phyloP scores from a whole-genome alignment of 2,329 filamentous ascomycete genomes.

The Neonectria neomacrospora region DNA sequence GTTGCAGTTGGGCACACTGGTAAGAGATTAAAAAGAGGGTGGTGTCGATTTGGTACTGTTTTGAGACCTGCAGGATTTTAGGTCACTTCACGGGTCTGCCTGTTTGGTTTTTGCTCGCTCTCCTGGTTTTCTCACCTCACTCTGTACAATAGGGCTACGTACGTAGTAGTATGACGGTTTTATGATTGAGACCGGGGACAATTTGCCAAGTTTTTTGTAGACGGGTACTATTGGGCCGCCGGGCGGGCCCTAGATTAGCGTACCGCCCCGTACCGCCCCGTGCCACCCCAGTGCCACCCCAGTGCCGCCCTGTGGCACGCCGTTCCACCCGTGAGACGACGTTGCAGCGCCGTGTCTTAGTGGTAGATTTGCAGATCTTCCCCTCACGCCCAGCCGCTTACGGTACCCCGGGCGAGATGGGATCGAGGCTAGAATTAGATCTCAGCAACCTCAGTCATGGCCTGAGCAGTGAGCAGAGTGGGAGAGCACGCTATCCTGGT shows the following conservation, averaged over 20 bases:
- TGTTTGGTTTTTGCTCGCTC: not conserved
- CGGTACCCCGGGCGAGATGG: not conserved
- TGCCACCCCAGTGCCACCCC: too few species aligned
- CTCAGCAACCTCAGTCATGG: too few species aligned
- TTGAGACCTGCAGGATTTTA: not conserved
- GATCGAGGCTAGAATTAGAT: not conserved
- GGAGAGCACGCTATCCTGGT: not conserved
- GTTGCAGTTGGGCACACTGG: not conserved
- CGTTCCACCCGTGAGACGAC: not conserved
- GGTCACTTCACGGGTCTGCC: not conserved
- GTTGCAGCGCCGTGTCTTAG: not conserved
- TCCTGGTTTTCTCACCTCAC: not conserved
- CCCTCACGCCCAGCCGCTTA: not conserved
- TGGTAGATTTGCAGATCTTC: not conserved
- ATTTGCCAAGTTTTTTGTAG: not conserved
- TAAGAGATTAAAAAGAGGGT: not conserved
- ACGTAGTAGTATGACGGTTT: conserved; percentile 7
- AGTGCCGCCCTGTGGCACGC: too few species aligned
- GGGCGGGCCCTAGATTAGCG: not conserved
- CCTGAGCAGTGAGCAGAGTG: not conserved
- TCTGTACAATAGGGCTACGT: conserved; percentile 3
- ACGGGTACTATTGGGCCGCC: not conserved
- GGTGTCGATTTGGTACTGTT: not conserved
- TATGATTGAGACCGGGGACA: conserved; percentile 9
- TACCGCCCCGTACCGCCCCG: too few species aligned